A percentile compares a stretch with the other conserved stretches of the same genome.
Conservation (phyloP, 1,284 basidiomycete species). For the Heterobasidion irregulare region DNA sequence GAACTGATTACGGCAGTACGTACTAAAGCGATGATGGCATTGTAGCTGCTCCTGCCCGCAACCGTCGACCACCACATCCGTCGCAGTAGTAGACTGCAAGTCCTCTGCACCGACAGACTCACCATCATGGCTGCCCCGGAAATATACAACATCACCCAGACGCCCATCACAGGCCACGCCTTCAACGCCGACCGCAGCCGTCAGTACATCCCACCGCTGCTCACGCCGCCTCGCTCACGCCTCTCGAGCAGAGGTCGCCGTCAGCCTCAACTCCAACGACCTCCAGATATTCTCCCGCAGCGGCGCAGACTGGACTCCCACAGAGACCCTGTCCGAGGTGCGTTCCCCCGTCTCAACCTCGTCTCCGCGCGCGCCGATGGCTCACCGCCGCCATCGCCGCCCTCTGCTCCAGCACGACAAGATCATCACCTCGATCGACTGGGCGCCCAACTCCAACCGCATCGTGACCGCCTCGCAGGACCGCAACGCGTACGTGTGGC, state of each 20-base stretch:
- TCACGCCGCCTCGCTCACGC: conserved; percentile 6
- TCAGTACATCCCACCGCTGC: conserved; percentile 21
- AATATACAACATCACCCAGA: conserved; percentile 71
- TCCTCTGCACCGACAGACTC: conserved; percentile 45
- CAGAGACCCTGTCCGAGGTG: conserved; percentile 84
- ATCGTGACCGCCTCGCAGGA: conserved; percentile 99
- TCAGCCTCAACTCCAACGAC: conserved; percentile 88
- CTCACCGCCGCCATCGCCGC: not conserved
- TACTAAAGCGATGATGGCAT: not conserved
- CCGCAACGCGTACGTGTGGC: conserved; percentile 99
- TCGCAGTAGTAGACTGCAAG: conserved; percentile 60
- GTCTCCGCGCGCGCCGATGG: not conserved
- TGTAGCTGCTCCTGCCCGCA: not conserved
- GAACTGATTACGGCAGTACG: no score
- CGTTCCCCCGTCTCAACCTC: conserved; percentile 12
- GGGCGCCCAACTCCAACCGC: conserved; percentile 94
- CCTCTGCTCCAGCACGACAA: conserved; percentile 80
- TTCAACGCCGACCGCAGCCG: conserved; percentile 89
- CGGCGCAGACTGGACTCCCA: conserved; percentile 67
- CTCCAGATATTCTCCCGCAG: conserved; percentile 74
- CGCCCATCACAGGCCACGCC: conserved; percentile 84
- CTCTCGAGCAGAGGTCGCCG: conserved; percentile 74
- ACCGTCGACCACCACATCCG: not conserved
- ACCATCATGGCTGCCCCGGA: conserved; percentile 64
- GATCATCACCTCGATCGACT: conserved; percentile 96